phyloP scores from a whole-genome alignment of 208 protist genomes.

The Crithidia mellificae region DNA sequence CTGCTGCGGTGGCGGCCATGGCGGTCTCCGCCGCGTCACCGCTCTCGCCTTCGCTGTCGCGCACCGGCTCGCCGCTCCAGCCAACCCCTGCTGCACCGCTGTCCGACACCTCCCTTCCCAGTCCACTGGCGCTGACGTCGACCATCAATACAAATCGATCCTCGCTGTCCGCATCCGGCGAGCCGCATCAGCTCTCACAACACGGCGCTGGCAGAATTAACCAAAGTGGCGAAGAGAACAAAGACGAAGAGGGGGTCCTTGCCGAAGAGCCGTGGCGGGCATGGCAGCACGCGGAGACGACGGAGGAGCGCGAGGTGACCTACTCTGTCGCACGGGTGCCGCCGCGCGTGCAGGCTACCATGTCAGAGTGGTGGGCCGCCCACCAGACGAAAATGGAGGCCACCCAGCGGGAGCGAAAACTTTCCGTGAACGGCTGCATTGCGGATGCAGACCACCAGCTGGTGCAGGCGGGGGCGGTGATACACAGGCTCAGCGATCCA shows the following conservation, averaged over 20 bases:
- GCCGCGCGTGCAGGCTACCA: conserved; percentile 6
- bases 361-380: conserved; percentile 24
- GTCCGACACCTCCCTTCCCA: neutral
- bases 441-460: neutral
- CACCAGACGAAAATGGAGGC: conserved; percentile 8
- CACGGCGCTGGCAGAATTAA: no score
- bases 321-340: conserved; percentile 29
- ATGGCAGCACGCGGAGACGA: conserved; percentile 17
- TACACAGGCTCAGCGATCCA: conserved; percentile 15
- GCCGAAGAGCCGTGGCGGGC: neutral
- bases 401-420: conserved; percentile 8
- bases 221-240: no score
- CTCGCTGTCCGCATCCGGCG: neutral
- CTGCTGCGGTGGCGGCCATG: neutral
- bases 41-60: neutral
- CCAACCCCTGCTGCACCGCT: neutral
- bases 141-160: neutral
- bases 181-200: no score
- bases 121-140: neutral
- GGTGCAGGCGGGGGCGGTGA: neutral
- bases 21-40: neutral
- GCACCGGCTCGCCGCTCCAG: neutral
- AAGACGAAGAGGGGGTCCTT: no score
- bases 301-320: conserved; percentile 30
- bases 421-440: neutral